Conservation (phyloP, 2,329 filamentous ascomycete genomes). For the Trichocomaceae sp. region DNA sequence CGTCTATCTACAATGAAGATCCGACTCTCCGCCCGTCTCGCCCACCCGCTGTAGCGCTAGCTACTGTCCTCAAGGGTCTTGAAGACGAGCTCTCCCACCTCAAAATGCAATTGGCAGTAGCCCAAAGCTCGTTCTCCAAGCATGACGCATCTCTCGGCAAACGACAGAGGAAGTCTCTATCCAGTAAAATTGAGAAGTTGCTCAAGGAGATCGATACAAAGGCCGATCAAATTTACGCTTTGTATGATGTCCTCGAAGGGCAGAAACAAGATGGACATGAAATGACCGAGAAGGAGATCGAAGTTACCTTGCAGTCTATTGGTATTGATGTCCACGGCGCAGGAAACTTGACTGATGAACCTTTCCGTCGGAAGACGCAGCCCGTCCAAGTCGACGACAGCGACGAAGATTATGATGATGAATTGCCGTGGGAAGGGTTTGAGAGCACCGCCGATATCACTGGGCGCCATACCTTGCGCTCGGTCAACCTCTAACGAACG, state of each 20-base stretch:
- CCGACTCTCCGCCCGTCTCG: conserved; percentile 58
- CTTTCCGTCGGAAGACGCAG: not conserved
- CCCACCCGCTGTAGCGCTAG: conserved; percentile 64
- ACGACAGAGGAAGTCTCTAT: conserved; percentile 56
- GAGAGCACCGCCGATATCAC: conserved; percentile 38
- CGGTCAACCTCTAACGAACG: conserved; percentile 1
- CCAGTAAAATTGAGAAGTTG: conserved; percentile 55
- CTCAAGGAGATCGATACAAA: conserved; percentile 63
- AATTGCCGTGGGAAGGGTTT: conserved; percentile 39
- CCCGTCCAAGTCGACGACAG: not conserved
- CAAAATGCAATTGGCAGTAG: conserved; percentile 59
- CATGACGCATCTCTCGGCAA: conserved; percentile 62
- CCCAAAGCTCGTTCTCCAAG: conserved; percentile 57
- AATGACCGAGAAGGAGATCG: conserved; percentile 58
- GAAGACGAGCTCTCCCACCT: conserved; percentile 74
- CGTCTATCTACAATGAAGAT: conserved; percentile 46
- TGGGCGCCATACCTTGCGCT: conserved; percentile 18
- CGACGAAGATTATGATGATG: conserved; percentile 22
- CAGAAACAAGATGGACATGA: conserved; percentile 61
- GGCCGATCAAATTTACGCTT: conserved; percentile 70
- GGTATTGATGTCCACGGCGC: conserved; percentile 28
- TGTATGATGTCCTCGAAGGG: conserved; percentile 78
- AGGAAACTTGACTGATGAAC: conserved; percentile 22
- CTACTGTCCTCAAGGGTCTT: conserved; percentile 74
- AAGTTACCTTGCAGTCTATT: conserved; percentile 53